Evolutionary conservation across 2,329 filamentous ascomycete genomes (phyloP).

Genomic region (Rutstroemia sp.): DNA sequence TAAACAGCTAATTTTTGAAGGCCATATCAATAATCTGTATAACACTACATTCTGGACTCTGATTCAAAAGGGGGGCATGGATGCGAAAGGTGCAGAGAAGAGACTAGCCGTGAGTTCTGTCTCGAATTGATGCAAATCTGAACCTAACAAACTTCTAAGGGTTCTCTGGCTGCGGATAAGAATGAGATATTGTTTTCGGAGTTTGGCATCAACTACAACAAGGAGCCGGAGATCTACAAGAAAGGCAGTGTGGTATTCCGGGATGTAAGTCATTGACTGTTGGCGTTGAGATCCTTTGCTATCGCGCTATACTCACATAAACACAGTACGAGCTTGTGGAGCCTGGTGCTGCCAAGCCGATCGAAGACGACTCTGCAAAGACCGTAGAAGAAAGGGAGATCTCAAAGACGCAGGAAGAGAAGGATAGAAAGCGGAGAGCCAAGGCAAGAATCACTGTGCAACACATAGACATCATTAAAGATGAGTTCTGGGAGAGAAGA

Average conservation of each 20-base stretch:
- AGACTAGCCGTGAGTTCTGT: slow-evolving; percentile 56
- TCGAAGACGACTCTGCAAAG: slow-evolving; percentile 40
- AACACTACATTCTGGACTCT: slow-evolving; percentile 96
- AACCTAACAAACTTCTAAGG: slow-evolving; percentile 41
- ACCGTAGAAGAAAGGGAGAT: slow-evolving; percentile 45
- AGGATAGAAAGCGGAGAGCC: slow-evolving; percentile 68
- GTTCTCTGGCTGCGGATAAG: slow-evolving; percentile 79
- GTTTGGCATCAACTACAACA: slow-evolving; percentile 96
- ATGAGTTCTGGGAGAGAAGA: slow-evolving; percentile 84
- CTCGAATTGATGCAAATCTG: not conserved
- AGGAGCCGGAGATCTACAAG: slow-evolving; percentile 84
- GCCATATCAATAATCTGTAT: slow-evolving; percentile 97
- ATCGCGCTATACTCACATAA: not conserved
- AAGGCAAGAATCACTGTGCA: slow-evolving; percentile 78
- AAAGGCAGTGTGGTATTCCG: slow-evolving; percentile 90
- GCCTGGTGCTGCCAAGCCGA: slow-evolving; percentile 35
- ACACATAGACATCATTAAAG: slow-evolving; percentile 89
- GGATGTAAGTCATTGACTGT: slow-evolving; percentile 37
- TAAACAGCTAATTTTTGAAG: slow-evolving; percentile 36
- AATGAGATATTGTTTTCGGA: slow-evolving; percentile 89
- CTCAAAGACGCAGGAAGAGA: slow-evolving; percentile 77
- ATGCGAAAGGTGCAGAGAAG: slow-evolving; percentile 71
- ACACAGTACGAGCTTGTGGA: slow-evolving; percentile 64
- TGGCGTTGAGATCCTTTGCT: not conserved
- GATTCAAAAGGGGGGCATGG: slow-evolving; percentile 70